These are phyloP conservation scores for Xerocomellus dryophilus DNA, from an alignment of 768 basidiomycete genomes.

Conservation along the genomic window DNA sequence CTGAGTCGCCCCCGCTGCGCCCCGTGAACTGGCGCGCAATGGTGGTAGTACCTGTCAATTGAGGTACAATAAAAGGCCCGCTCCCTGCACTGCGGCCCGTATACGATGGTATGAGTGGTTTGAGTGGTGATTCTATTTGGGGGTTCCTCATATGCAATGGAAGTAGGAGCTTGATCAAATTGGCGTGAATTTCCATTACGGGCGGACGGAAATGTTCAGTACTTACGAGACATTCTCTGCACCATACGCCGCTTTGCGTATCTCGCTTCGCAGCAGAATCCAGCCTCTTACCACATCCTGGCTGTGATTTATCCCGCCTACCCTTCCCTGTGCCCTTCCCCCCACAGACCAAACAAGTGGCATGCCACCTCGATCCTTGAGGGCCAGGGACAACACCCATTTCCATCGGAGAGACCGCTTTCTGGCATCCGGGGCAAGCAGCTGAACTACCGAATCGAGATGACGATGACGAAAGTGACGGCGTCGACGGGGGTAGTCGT, in stretches of 20 bases:
- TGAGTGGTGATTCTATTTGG: constrained; percentile 51
- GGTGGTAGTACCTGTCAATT: constrained; percentile 68
- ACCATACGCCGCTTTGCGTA: constrained; percentile 70
- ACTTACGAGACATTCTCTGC: constrained; percentile 78
- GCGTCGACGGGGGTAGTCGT: constrained; percentile 16
- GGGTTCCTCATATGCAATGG: constrained; percentile 46
- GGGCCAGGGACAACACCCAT: constrained; percentile 83
- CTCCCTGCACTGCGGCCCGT: constrained; percentile 37
- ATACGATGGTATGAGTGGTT: constrained; percentile 44
- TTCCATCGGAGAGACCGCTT: constrained; percentile 78
- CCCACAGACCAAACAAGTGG: constrained; percentile 74
- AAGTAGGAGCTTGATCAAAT: constrained; percentile 49
- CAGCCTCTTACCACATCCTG: constrained; percentile 79
- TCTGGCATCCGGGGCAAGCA: constrained; percentile 72
- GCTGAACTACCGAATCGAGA: constrained; percentile 40
- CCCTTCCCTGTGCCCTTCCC: constrained; percentile 50
- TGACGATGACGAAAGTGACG: constrained; percentile 15
- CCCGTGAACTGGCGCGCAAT: constrained; percentile 76
- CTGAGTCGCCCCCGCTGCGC: constrained; percentile 39
- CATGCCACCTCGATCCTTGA: constrained; percentile 79
- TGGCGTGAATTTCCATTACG: constrained; percentile 3
- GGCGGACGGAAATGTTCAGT: not conserved
- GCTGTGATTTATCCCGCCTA: constrained; percentile 53
- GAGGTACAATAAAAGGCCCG: constrained; percentile 42
- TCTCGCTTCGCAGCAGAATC: constrained; percentile 82